Percentiles rank a stretch among this genome's conserved stretches.
phyloP scores from a whole-genome alignment of 2,329 filamentous ascomycete species.

The Microdochium nivale region DNA sequence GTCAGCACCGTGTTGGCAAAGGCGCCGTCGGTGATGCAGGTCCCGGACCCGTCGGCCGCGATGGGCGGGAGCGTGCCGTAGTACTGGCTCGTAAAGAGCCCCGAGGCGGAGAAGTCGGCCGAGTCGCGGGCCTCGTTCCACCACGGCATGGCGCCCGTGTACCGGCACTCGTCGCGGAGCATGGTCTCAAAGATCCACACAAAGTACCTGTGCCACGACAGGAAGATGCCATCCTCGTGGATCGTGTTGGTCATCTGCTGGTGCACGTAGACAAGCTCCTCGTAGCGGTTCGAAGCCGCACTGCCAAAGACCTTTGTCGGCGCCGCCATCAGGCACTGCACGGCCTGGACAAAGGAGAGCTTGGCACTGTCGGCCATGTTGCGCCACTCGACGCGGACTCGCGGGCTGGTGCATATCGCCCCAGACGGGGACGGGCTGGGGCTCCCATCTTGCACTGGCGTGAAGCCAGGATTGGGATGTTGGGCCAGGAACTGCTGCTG shows the following conservation, averaged over 20 bases:
- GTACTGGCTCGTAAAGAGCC: constrained; percentile 18
- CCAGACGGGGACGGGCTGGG: too few species aligned
- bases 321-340: constrained; percentile 23
- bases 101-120: constrained; percentile 19
- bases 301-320: constrained; percentile 16
- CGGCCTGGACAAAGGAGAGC: constrained; percentile 20
- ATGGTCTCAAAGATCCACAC: constrained; percentile 24
- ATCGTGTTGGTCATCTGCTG: constrained; percentile 20
- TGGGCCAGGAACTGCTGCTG: neutral
- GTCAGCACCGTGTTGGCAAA: constrained; percentile 18
- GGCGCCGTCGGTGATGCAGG: constrained; percentile 20
- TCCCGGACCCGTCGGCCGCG: constrained; percentile 14
- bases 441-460: too few species aligned
- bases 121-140: constrained; percentile 29
- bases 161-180: constrained; percentile 28
- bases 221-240: constrained; percentile 24
- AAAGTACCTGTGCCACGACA: constrained; percentile 31
- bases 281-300: constrained; percentile 23
- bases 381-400: constrained; percentile 20
- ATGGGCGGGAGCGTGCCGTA: constrained; percentile 17
- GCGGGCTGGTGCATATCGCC: too few species aligned
- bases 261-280: constrained; percentile 28
- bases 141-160: constrained; percentile 25
- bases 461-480: too few species aligned
- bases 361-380: constrained; percentile 18